These are phyloP conservation scores for Spongospora subterranea DNA, from an alignment of 208 protist species.

Conservation along the genomic window DNA sequence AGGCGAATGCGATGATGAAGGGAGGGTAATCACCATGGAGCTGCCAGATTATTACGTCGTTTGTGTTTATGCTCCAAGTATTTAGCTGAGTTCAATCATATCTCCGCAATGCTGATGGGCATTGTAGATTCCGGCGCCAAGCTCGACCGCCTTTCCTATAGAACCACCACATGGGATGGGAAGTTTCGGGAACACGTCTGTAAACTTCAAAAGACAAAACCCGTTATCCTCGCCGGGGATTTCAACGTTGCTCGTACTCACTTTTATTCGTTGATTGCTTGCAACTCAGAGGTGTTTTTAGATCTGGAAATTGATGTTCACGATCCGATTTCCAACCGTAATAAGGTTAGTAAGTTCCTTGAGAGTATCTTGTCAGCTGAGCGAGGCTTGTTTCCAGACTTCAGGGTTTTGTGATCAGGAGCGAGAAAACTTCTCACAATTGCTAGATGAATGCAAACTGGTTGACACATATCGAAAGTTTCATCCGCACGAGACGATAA, in stretches of 20 bases:
- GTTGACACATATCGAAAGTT: neutral
- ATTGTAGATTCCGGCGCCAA: constrained; percentile 33
- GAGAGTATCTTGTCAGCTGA: neutral
- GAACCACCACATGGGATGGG: constrained; percentile 16
- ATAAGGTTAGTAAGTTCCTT: neutral
- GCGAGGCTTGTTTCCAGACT: neutral
- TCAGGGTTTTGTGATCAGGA: constrained; percentile 16
- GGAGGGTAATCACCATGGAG: neutral
- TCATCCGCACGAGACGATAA: neutral
- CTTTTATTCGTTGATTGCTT: neutral
- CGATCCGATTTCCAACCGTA: constrained; percentile 24
- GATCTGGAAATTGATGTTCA: constrained; percentile 47
- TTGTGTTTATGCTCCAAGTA: neutral
- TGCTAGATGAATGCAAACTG: constrained; percentile 45
- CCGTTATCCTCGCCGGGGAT: constrained; percentile 22
- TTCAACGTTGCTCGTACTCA: constrained; percentile 29
- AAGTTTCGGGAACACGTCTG: neutral
- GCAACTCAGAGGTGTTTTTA: no score
- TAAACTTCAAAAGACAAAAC: neutral
- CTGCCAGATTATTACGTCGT: neutral
- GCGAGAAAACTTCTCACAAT: constrained; percentile 23
- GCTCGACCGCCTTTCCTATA: constrained; percentile 9
- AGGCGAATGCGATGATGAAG: constrained; percentile 40
- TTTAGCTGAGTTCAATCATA: neutral
- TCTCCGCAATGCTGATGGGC: neutral